Conservation (phyloP, 805 yeast genomes). For the Ascoidea asiatica region DNA sequence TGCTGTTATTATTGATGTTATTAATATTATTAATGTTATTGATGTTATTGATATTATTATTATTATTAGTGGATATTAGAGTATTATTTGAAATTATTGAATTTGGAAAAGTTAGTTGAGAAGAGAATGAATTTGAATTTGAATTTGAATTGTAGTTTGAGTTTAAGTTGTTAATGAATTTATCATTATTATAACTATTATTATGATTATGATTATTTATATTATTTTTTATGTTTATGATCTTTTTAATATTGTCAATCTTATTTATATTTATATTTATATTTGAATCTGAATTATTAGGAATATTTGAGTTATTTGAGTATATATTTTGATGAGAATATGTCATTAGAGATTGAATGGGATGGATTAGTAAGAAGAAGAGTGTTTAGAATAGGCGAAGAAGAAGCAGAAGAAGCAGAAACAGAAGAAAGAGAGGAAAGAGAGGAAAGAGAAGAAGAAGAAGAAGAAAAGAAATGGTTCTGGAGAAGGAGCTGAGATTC, state of each 20-base stretch:
- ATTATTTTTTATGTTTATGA: neutral
- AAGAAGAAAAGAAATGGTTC: neutral
- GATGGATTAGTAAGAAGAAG: neutral
- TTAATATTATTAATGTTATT: neutral
- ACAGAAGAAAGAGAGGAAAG: neutral
- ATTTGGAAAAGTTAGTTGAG: too few relatives aligned
- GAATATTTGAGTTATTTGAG: neutral
- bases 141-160: neutral
- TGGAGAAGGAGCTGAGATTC: neutral
- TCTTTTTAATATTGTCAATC: neutral
- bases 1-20: neutral
- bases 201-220: neutral
- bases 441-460: neutral
- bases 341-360: neutral
- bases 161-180: neutral
- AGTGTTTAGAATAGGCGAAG: neutral
- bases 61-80: neutral
- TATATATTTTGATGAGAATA: neutral
- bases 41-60: neutral
- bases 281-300: neutral
- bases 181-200: too few relatives aligned
- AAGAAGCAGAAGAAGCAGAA: neutral
- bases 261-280: too few relatives aligned
- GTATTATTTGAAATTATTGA: too few relatives aligned
- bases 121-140: neutral